Conservation (phyloP, 257 asterid species). For the Apocynum venetum region DNA sequence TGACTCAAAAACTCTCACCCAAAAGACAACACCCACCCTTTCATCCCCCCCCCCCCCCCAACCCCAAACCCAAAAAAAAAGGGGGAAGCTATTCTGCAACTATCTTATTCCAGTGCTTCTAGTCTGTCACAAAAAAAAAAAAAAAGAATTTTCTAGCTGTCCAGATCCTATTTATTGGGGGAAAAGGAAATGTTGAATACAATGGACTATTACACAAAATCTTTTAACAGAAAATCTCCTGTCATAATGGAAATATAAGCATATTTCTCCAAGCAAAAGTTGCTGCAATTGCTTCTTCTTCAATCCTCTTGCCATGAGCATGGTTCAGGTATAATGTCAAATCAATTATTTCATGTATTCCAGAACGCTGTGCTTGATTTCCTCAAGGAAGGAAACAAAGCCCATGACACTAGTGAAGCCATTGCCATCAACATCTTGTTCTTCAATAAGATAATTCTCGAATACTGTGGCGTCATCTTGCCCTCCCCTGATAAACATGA, state of each 20-base stretch:
- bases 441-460: slow-evolving; percentile 94
- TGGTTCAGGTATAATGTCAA: not conserved
- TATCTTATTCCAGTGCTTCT: not conserved
- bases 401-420: slow-evolving; percentile 87
- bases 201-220: not conserved
- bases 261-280: not conserved
- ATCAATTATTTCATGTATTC: slow-evolving; percentile 43
- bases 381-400: slow-evolving; percentile 86
- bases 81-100: not conserved
- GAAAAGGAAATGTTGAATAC: not conserved
- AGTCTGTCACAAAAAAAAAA: not conserved
- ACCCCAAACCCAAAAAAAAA: too few species aligned
- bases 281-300: not conserved
- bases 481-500: slow-evolving; percentile 74
- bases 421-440: slow-evolving; percentile 84
- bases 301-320: not conserved
- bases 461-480: slow-evolving; percentile 80
- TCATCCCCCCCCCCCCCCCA: not conserved
- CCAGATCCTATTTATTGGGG: not conserved
- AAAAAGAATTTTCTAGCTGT: not conserved
- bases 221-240: not conserved
- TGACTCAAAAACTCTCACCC: not conserved
- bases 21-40: not conserved
- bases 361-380: slow-evolving; percentile 62
- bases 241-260: not conserved